A percentile compares a stretch with the other conserved stretches of the same genome.
Conservation (phyloP, 2,329 filamentous ascomycete genomes). For the Neonectria hederae region DNA sequence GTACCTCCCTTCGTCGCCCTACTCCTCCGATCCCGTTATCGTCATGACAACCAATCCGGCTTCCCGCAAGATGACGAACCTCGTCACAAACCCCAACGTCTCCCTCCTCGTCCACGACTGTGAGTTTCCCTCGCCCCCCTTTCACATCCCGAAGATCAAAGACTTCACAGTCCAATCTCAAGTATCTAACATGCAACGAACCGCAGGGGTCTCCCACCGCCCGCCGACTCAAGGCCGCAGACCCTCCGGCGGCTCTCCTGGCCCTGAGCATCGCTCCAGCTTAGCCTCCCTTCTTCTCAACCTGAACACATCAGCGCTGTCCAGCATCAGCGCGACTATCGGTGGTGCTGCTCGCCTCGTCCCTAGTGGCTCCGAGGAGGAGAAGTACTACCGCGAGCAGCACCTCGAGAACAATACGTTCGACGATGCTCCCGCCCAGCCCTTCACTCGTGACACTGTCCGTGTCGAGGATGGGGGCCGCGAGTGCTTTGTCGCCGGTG, state of each 20-base stretch:
- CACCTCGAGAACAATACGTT: constrained; percentile 96
- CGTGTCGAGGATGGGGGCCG: constrained; percentile 62
- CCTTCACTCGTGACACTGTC: constrained; percentile 47
- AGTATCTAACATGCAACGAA: constrained; percentile 13
- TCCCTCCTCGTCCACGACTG: constrained; percentile 97
- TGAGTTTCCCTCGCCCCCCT: constrained; percentile 40
- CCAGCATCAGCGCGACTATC: constrained; percentile 91
- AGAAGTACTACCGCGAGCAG: constrained; percentile 81
- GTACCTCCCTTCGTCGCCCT: constrained; percentile 84
- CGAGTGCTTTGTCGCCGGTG: constrained; percentile 78
- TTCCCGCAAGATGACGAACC: constrained; percentile 83
- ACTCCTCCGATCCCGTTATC: constrained; percentile 78
- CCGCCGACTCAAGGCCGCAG: constrained; percentile 76
- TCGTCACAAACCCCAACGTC: constrained; percentile 85
- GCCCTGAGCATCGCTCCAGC: constrained; percentile 73
- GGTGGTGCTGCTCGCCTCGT: constrained; percentile 86
- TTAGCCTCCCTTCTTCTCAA: constrained; percentile 87
- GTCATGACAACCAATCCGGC: constrained; percentile 91
- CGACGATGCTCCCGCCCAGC: constrained; percentile 59
- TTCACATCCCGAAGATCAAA: neutral
- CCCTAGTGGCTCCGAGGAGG: constrained; percentile 78
- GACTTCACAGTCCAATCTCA: neutral
- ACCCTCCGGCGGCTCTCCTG: constrained; percentile 69
- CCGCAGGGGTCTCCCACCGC: constrained; percentile 83
- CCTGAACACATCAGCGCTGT: constrained; percentile 88